These are phyloP conservation scores for Monascus ruber DNA, from an alignment of 2,329 filamentous ascomycete genomes.

Conservation along the genomic window DNA sequence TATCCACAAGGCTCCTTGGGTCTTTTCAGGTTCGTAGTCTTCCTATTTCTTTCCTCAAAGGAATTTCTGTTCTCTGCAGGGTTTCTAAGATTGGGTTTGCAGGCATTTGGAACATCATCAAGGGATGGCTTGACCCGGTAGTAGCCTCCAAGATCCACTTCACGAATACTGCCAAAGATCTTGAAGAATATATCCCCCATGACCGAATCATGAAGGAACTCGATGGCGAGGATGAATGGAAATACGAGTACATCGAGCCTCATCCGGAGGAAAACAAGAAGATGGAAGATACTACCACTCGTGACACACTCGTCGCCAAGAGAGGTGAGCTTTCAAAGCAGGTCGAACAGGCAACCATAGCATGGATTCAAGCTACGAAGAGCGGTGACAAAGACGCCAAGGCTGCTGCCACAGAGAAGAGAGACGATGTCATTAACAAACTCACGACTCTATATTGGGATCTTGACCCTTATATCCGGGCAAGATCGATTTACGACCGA, in stretches of 20 bases:
- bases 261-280: conserved; percentile 60
- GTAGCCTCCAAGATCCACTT: conserved; percentile 92
- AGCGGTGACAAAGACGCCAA: conserved; percentile 35
- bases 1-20: conserved; percentile 92
- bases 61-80: background rate
- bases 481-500: conserved; percentile 75
- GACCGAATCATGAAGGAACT: conserved; percentile 68
- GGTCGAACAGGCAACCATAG: conserved; percentile 62
- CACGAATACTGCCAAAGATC: conserved; percentile 67
- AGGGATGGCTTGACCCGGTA: conserved; percentile 92
- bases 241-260: conserved; percentile 73
- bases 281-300: conserved; percentile 56
- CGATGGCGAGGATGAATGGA: conserved; percentile 75
- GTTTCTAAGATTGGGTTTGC: conserved; percentile 1
- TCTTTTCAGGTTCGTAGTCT: conserved; percentile 65
- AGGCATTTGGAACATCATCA: conserved; percentile 95
- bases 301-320: conserved; percentile 52
- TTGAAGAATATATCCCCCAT: conserved; percentile 63
- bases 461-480: conserved; percentile 76
- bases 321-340: conserved; percentile 56
- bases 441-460: conserved; percentile 74
- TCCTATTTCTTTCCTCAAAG: background rate
- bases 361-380: conserved; percentile 55
- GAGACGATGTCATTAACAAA: conserved; percentile 50
- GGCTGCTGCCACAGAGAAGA: conserved; percentile 42